phyloP scores from a whole-genome alignment of 176 grass and related monocot species.

The Panicum miliaceum region DNA sequence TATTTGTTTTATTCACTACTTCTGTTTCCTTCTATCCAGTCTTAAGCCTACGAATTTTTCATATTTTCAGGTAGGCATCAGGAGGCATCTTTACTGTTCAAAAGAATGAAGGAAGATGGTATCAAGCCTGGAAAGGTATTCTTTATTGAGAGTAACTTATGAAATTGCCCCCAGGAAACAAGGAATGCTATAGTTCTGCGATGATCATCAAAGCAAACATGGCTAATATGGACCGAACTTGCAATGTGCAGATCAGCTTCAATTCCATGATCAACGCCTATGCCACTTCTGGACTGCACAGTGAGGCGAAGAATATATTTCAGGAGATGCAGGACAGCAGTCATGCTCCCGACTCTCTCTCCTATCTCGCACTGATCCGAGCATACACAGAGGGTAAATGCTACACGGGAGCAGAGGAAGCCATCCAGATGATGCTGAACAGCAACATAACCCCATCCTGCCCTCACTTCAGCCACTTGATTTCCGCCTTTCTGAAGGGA shows the following conservation, averaged over 20 bases:
- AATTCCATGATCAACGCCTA: slow-evolving; percentile 89
- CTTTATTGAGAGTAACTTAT: background rate
- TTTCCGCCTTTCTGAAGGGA: slow-evolving; percentile 71
- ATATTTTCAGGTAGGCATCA: slow-evolving; percentile 65
- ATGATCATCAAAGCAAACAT: background rate
- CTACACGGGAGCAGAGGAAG: slow-evolving; percentile 63
- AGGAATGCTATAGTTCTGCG: background rate
- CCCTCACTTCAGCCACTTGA: slow-evolving; percentile 80
- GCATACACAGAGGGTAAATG: slow-evolving; percentile 55
- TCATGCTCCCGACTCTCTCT: slow-evolving; percentile 61
- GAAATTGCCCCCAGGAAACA: background rate
- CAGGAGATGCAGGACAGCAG: slow-evolving; percentile 63
- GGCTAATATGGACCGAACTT: slow-evolving; percentile 8
- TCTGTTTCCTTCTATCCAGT: slow-evolving; percentile 14
- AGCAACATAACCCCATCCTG: slow-evolving; percentile 53
- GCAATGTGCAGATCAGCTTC: slow-evolving; percentile 78
- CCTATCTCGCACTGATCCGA: slow-evolving; percentile 67
- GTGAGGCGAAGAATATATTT: slow-evolving; percentile 62
- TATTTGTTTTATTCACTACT: background rate
- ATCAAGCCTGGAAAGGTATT: slow-evolving; percentile 87
- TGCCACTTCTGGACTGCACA: slow-evolving; percentile 60
- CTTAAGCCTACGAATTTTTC: background rate
- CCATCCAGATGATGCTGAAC: slow-evolving; percentile 58
- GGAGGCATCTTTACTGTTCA: slow-evolving; percentile 67
- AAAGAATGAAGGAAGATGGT: slow-evolving; percentile 81